Percentiles rank a stretch among this genome's conserved stretches.
These are phyloP conservation scores for Vitis cinerea DNA, from an alignment of 164 flowering plant genomes.

Conservation along the genomic window DNA sequence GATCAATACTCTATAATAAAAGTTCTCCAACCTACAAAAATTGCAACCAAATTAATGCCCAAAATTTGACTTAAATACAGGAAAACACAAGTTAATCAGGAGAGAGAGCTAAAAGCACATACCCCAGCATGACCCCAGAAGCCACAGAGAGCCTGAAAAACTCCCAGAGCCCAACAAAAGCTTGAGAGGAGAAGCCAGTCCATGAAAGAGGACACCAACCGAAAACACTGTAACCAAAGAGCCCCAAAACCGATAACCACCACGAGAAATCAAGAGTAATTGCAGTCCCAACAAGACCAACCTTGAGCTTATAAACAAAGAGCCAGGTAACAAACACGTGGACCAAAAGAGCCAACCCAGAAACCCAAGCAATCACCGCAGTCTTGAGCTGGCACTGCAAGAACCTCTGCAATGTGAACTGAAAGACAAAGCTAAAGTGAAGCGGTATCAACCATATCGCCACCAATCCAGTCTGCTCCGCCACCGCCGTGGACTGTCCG, in stretches of 20 bases:
- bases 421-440: slow-evolving; percentile 33
- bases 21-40: slow-evolving; percentile 60
- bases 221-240: slow-evolving; percentile 17
- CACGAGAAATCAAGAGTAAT: slow-evolving; percentile 27
- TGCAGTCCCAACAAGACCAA: slow-evolving; percentile 34
- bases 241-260: slow-evolving; percentile 34
- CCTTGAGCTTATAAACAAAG: slow-evolving; percentile 17
- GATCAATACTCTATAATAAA: slow-evolving; percentile 57
- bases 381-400: slow-evolving; percentile 43
- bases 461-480: slow-evolving; percentile 40
- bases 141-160: slow-evolving; percentile 40
- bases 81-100: not conserved
- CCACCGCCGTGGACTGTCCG: slow-evolving; percentile 37
- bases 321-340: slow-evolving; percentile 37
- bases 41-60: not conserved
- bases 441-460: slow-evolving; percentile 36
- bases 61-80: not conserved
- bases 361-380: slow-evolving; percentile 28
- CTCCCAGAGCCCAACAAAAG: slow-evolving; percentile 46
- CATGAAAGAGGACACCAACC: slow-evolving; percentile 44
- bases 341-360: slow-evolving; percentile 17
- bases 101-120: slow-evolving; percentile 4
- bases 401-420: slow-evolving; percentile 37
- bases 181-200: slow-evolving; percentile 42
- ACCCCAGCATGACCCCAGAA: slow-evolving; percentile 50